Percentiles rank a stretch among this genome's conserved stretches.
These are phyloP conservation scores for Phytophthora quininea DNA, from an alignment of 352 stramenopile genomes.

Conservation along the genomic window DNA sequence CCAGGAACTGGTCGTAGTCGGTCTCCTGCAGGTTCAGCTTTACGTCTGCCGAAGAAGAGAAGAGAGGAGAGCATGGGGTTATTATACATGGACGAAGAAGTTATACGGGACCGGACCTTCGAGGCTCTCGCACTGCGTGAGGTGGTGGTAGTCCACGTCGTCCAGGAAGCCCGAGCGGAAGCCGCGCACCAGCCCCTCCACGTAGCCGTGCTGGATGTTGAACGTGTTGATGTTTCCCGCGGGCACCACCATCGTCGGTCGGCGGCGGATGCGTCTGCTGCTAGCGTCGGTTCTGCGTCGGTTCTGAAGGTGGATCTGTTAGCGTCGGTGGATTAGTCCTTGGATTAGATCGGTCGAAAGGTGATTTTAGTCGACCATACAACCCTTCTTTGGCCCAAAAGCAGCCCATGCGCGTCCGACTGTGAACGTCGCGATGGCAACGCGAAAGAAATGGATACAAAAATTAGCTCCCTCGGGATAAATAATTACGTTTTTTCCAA, in stretches of 20 bases:
- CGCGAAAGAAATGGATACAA: no score
- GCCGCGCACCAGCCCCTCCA: slow-evolving; percentile 96
- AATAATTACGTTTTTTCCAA: no score
- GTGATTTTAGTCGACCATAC: no score
- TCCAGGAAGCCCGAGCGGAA: slow-evolving; percentile 93
- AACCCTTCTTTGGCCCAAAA: no score
- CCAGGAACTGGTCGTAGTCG: slow-evolving; percentile 97
- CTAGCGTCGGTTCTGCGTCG: not conserved
- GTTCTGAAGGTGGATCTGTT: not conserved
- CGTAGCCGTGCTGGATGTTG: slow-evolving; percentile 98
- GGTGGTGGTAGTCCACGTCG: slow-evolving; percentile 90
- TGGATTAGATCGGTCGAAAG: no score
- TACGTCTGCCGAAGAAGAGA: slow-evolving; percentile 58
- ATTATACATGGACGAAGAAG: no score
- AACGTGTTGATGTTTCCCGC: slow-evolving; percentile 94
- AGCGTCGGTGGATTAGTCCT: no score
- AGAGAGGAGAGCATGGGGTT: not conserved
- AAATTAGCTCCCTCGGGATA: no score
- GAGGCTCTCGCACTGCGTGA: slow-evolving; percentile 91
- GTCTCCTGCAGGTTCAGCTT: slow-evolving; percentile 98
- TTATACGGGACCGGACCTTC: slow-evolving; percentile 57
- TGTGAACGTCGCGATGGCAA: no score
- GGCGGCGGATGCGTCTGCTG: not conserved
- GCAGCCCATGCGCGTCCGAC: no score
- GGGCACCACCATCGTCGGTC: slow-evolving; percentile 51